Evolutionary conservation across 495 filamentous ascomycete species (phyloP), one percentile per base, ranked within the genome.

Genomic region (Daldinia bambusicola): DNA sequence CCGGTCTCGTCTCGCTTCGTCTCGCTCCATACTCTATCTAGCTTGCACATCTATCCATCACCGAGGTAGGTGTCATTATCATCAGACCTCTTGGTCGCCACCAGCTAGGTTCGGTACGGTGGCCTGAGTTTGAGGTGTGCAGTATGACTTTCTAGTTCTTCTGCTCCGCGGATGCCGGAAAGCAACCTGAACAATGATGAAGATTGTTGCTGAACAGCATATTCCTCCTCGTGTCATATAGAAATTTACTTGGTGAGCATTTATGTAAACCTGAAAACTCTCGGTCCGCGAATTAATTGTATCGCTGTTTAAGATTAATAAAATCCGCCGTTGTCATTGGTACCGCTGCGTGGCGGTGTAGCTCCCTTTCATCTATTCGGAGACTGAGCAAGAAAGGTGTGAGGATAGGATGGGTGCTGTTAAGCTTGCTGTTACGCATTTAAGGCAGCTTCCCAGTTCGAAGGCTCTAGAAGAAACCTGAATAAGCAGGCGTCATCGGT

Each of bases 11-110:
- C 22, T 43, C 38, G 16, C 50, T 53, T 58, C 48, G 22, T 48
- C 22, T 43, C 38, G 16, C 50, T 51, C 61, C 51, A 18, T 12
- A 20, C 18, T 40, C 36, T 41, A 66, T 34, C 16, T 60, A 48
- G 48, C n/a, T 60, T 55, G 48, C n/a, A 56, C 16, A 50, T 59
- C 20, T 63, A n/a, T 48, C 40, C 53, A 63, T 71, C 52, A 58
- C 59, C n/a, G n/a, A 26, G 26, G 26, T 26, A 26, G 26, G 26
- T 63, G 67, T 67, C 69, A 60, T 67, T 63, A 59, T 53, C 22
- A 31, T 55, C 36, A 32, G 20, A 37, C 14, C 13, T 36, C 41
- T 26, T 13, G 20, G 40, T 26, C 32, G 9, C n/a, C 13, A 32
- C 6, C 1, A 45, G 26, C 38, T 36, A 1, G 8, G 43, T 48